Evolutionary conservation across 352 stramenopile genomes (phyloP).

Genomic region (Phytophthora citrophthora): DNA sequence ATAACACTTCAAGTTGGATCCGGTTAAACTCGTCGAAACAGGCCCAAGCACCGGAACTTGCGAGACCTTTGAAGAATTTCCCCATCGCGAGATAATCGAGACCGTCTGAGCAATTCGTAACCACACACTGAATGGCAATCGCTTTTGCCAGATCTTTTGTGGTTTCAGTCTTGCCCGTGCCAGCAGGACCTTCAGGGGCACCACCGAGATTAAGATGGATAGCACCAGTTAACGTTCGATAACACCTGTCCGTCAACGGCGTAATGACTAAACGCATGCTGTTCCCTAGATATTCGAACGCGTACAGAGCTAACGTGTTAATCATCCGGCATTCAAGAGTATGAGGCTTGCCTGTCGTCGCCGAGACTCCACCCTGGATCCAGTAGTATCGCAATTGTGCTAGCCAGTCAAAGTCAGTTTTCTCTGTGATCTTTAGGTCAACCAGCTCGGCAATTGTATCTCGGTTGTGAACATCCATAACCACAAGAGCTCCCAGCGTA

Average conservation of each 20-base stretch:
- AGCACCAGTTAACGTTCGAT: slow-evolving; percentile 91
- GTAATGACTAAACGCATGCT: slow-evolving; percentile 93
- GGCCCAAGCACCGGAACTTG: slow-evolving; percentile 89
- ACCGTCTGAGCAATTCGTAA: slow-evolving; percentile 92
- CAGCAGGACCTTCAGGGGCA: slow-evolving; percentile 89
- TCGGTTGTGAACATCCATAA: slow-evolving; percentile 96
- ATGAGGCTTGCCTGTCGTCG: slow-evolving; percentile 88
- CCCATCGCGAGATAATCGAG: slow-evolving; percentile 94
- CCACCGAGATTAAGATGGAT: slow-evolving; percentile 92
- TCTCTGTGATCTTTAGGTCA: slow-evolving; percentile 75
- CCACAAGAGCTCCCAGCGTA: slow-evolving; percentile 91
- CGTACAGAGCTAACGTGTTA: slow-evolving; percentile 92
- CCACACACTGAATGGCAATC: slow-evolving; percentile 93
- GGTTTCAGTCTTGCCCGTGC: slow-evolving; percentile 93
- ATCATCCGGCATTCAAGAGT: slow-evolving; percentile 93
- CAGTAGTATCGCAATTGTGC: slow-evolving; percentile 95
- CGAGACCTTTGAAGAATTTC: slow-evolving; percentile 95
- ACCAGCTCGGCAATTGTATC: slow-evolving; percentile 93
- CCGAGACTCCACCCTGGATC: slow-evolving; percentile 79
- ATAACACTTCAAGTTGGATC: slow-evolving; percentile 93
- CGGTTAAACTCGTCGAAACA: slow-evolving; percentile 96
- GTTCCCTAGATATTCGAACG: slow-evolving; percentile 94
- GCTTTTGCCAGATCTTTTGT: slow-evolving; percentile 93
- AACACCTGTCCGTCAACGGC: slow-evolving; percentile 91
- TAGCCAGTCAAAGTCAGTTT: slow-evolving; percentile 94